phyloP scores from a whole-genome alignment of 2,329 filamentous ascomycete genomes.

The Stagonosporopsis chrysanthemi region DNA sequence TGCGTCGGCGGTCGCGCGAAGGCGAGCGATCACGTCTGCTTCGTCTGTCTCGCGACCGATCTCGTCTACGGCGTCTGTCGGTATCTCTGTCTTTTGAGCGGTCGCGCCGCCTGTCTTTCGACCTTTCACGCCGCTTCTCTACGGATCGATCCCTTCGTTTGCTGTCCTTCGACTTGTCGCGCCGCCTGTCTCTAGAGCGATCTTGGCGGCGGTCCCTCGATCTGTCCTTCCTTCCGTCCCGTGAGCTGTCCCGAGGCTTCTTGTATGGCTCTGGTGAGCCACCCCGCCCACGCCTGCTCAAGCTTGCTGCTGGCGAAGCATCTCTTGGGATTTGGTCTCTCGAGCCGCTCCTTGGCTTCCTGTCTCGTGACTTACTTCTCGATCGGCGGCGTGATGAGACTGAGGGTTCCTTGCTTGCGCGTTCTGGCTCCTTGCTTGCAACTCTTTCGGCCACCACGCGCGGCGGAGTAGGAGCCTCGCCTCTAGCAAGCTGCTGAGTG shows the following conservation, averaged over 20 bases:
- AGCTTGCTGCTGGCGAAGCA: conserved; percentile 20
- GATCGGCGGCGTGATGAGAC: conserved; percentile 19
- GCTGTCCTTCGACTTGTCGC: conserved; percentile 29
- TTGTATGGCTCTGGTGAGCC: conserved; percentile 41
- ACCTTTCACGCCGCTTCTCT: conserved; percentile 28
- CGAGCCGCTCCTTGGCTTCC: conserved; percentile 19
- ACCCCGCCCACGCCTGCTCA: conserved; percentile 21
- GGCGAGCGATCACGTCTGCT: conserved; percentile 19
- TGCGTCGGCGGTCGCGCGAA: conserved; percentile 27
- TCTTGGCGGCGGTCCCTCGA: conserved; percentile 22
- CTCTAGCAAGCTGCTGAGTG: conserved; percentile 36
- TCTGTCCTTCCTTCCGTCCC: conserved; percentile 23
- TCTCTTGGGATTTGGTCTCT: conserved; percentile 26
- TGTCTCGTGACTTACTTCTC: conserved; percentile 27
- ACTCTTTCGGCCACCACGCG: conserved; percentile 23
- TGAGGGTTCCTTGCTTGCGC: conserved; percentile 20
- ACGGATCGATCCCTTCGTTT: conserved; percentile 15
- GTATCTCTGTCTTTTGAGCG: conserved; percentile 29
- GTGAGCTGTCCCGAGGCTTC: conserved; percentile 29
- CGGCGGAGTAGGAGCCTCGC: conserved; percentile 24
- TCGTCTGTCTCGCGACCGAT: conserved; percentile 22
- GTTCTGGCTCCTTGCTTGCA: conserved; percentile 21
- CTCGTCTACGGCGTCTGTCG: conserved; percentile 18
- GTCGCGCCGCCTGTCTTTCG: conserved; percentile 20
- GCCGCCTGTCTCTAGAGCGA: conserved; percentile 27